Percentiles rank a stretch among this genome's conserved stretches.
These are phyloP conservation scores for Coccomyxa sp. DNA, from an alignment of 139 green algal genomes.

Conservation along the genomic window DNA sequence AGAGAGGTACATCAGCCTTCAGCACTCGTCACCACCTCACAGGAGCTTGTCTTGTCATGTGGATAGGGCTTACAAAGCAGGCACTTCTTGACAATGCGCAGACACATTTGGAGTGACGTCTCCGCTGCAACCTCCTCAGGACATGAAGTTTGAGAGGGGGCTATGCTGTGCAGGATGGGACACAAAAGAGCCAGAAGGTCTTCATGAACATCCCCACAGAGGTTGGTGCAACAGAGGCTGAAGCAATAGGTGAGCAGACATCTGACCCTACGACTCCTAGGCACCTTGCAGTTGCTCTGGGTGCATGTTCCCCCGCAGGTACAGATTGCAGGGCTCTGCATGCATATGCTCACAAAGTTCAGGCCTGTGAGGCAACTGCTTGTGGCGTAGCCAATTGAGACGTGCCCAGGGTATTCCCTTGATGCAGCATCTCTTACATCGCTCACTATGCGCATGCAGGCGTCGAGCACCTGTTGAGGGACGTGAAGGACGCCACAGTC, in stretches of 20 bases:
- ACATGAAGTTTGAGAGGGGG: too few species aligned
- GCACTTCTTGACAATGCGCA: neutral
- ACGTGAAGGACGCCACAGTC: constrained; percentile 92
- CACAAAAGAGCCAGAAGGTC: constrained; percentile 83
- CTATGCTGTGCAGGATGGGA: constrained; percentile 82
- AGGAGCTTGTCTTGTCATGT: neutral
- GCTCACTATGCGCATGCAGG: too few species aligned
- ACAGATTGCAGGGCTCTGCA: too few species aligned
- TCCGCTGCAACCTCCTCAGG: too few species aligned
- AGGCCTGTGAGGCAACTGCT: too few species aligned
- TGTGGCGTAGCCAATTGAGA: too few species aligned
- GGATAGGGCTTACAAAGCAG: neutral
- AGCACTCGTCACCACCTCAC: neutral
- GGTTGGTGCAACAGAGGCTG: constrained; percentile 96
- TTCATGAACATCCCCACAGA: constrained; percentile 94
- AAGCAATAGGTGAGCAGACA: constrained; percentile 95
- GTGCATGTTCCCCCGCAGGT: too few species aligned
- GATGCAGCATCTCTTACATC: too few species aligned
- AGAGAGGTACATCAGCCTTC: constrained; percentile 41
- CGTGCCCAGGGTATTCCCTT: too few species aligned
- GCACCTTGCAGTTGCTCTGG: neutral
- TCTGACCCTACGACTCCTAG: neutral
- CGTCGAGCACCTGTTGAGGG: constrained; percentile 97
- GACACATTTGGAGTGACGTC: neutral
- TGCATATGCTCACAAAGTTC: too few species aligned